Evolutionary conservation across 352 stramenopile species (phyloP).

Genomic region (Globisporangium canariense): DNA sequence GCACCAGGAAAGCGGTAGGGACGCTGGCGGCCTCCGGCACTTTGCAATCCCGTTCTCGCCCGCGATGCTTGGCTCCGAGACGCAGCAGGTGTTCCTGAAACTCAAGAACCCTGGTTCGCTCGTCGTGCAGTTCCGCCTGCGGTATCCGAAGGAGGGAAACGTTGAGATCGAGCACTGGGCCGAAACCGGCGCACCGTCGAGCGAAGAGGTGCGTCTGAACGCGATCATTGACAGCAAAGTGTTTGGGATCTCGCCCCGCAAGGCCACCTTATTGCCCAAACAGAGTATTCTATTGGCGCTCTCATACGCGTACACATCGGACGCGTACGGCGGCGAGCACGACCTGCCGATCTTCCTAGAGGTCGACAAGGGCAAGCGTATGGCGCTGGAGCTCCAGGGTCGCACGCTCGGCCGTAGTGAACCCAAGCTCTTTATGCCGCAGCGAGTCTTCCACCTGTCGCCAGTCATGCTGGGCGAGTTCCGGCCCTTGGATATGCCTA

Average conservation of each 20-base stretch:
- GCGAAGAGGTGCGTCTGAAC: slow-evolving; percentile 67
- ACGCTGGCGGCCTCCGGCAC: slow-evolving; percentile 25
- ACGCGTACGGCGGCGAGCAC: slow-evolving; percentile 81
- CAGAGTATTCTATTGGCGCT: slow-evolving; percentile 65
- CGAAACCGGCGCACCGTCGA: slow-evolving; percentile 83
- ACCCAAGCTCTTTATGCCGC: slow-evolving; percentile 68
- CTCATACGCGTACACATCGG: slow-evolving; percentile 63
- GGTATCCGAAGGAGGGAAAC: slow-evolving; percentile 89
- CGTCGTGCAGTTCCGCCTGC: slow-evolving; percentile 78
- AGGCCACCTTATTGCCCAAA: slow-evolving; percentile 48
- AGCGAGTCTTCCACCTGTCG: slow-evolving; percentile 52
- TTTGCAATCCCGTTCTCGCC: slow-evolving; percentile 83
- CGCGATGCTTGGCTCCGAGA: slow-evolving; percentile 40
- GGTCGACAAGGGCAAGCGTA: slow-evolving; percentile 88
- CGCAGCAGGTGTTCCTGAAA: slow-evolving; percentile 70
- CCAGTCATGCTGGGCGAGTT: slow-evolving; percentile 76
- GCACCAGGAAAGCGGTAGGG: slow-evolving; percentile 12
- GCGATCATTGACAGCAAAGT: slow-evolving; percentile 81
- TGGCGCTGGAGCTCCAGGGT: slow-evolving; percentile 83
- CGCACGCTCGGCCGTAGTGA: slow-evolving; percentile 62
- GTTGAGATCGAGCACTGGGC: slow-evolving; percentile 94
- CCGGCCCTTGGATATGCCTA: slow-evolving; percentile 15
- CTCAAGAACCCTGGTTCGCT: slow-evolving; percentile 86
- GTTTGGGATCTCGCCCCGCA: slow-evolving; percentile 54
- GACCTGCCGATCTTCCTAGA: slow-evolving; percentile 84